These are phyloP conservation scores for Glycine latifolia DNA, from an alignment of 306 rosid species.

Conservation along the genomic window DNA sequence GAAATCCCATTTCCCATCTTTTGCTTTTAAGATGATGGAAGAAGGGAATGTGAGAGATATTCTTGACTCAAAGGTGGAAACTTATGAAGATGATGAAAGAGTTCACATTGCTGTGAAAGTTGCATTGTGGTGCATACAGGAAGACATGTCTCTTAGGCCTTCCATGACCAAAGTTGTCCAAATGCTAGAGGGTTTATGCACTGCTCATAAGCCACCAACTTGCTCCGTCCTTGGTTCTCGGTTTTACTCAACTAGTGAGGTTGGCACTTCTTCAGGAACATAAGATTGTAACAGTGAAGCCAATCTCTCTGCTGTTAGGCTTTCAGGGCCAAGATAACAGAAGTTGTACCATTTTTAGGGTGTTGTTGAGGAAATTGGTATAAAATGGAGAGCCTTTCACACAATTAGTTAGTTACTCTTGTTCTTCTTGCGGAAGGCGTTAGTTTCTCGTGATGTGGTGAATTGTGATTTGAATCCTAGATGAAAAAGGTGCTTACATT, in stretches of 20 bases:
- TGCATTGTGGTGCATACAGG: conserved; percentile 51
- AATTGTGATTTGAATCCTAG: no score
- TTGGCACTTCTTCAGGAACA: conserved; percentile 38
- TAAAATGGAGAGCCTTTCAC: not conserved
- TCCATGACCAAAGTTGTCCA: conserved; percentile 45
- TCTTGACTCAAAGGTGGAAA: conserved; percentile 39
- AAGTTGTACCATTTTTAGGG: not conserved
- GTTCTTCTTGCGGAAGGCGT: no score
- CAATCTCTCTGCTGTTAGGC: conserved; percentile 33
- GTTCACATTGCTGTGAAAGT: conserved; percentile 30
- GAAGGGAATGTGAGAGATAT: conserved; percentile 39
- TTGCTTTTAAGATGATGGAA: conserved; percentile 48
- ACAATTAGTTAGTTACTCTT: no score
- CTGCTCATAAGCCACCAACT: conserved; percentile 44
- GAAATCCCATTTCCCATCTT: conserved; percentile 43
- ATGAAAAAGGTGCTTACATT: no score
- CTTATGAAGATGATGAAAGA: conserved; percentile 40
- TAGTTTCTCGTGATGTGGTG: no score
- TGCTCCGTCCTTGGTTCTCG: conserved; percentile 25
- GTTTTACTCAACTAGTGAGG: conserved; percentile 22
- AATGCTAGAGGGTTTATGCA: conserved; percentile 51
- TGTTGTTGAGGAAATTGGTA: not conserved
- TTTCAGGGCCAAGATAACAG: conserved; percentile 49
- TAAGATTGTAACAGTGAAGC: conserved; percentile 35
- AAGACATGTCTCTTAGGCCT: conserved; percentile 49